Evolutionary conservation across 2,329 filamentous ascomycete genomes (phyloP), one percentile per base, ranked within the genome.

Genomic region (Curvularia verruculosa): DNA sequence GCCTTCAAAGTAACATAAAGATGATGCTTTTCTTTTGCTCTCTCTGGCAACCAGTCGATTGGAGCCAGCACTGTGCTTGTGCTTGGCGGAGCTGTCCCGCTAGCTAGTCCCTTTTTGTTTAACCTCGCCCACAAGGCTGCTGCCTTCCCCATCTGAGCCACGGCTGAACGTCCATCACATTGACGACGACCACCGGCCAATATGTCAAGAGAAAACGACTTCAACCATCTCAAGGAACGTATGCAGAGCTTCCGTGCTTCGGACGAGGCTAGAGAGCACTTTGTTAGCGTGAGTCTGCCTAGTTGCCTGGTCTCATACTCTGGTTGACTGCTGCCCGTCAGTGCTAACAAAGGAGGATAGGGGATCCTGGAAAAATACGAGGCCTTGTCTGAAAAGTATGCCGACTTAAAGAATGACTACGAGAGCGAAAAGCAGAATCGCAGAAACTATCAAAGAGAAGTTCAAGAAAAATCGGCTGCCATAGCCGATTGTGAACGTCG

Each of bases 211-310:
- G 64, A 45, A 41, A 59, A 52, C 5, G 61, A 69, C 26, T 64
- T 68, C 54, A 65, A 67, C 37, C 61, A 65, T 21, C 66, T 68
- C 55, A 52, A 59, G 24, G 60, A 63, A 19, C 69, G 72, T 54
- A 69, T 77, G 65, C 65, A 72, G 29, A 56, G 58, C 28, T 77
- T 77, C 54, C 68, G 68, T 29, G 68, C 69, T 26, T 74, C 73
- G 29, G 75, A 77, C 49, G 68, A 73, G n/a, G 72, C 73, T 13
- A 66, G 75, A 56, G 72, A 77, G 52, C 67, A 64, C 34, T 68
- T 77, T 39, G 60, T 76, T 50, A 64, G 59, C 36, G 75, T 75
- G 65, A 46, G 29, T 12, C 40, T 18, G 43, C 21, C 28, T 10
- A 3, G 8, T 40, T 13, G 28, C 43, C 15, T 7, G 23, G 50